A percentile compares a stretch with the other conserved stretches of the same genome.
Evolutionary conservation across 2,329 filamentous ascomycete species (phyloP).

Genomic region (Talaromyces sp.): DNA sequence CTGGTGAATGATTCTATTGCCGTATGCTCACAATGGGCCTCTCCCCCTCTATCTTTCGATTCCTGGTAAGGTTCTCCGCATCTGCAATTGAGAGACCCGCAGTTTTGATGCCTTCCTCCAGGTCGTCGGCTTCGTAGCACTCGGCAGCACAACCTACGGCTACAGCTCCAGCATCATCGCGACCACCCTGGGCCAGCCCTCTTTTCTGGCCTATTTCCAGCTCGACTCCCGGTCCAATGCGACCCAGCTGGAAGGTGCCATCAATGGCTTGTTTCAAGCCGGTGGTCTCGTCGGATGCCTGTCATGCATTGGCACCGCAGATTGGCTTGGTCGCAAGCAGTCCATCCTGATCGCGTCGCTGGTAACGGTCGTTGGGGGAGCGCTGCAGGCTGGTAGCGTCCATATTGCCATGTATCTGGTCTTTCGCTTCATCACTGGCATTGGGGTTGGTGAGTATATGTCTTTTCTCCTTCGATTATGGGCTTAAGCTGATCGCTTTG

Average conservation of each 20-base stretch:
- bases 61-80: neutral
- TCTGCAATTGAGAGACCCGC: neutral
- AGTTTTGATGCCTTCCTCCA: neutral
- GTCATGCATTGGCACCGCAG: conserved; percentile 6
- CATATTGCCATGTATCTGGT: conserved; percentile 9
- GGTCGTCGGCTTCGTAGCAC: conserved; percentile 9
- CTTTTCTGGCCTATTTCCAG: conserved; percentile 8
- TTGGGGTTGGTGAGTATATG: conserved; percentile 4
- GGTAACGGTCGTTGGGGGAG: conserved; percentile 5
- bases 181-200: conserved; percentile 10
- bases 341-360: conserved; percentile 2
- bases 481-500: neutral
- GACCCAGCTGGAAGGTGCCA: conserved; percentile 6
- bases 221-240: conserved; percentile 5
- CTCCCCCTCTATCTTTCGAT: neutral
- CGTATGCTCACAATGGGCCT: neutral
- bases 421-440: conserved; percentile 7
- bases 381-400: conserved; percentile 10
- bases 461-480: neutral
- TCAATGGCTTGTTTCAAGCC: conserved; percentile 10
- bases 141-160: conserved; percentile 9
- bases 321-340: conserved; percentile 8
- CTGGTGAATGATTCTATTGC: neutral
- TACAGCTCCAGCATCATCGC: conserved; percentile 10
- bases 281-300: conserved; percentile 6